Evolutionary conservation across 164 flowering plant species (phyloP).

Genomic region (Saururus chinensis): DNA sequence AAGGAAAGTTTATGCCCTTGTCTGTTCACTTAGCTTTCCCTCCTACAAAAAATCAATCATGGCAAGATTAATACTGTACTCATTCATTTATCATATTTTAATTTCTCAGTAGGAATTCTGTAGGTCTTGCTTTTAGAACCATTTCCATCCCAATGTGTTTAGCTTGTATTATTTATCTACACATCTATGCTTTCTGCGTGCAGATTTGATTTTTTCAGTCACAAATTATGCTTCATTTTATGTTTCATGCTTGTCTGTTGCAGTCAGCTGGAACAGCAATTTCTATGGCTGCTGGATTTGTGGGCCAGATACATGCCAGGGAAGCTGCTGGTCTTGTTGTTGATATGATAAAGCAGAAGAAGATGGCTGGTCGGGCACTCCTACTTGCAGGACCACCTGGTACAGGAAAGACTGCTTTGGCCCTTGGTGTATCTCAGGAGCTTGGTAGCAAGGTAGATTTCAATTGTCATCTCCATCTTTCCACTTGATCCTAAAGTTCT

Average conservation of each 20-base stretch:
- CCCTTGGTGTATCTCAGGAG: slow-evolving; percentile 90
- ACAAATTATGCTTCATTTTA: neutral
- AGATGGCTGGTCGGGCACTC: slow-evolving; percentile 98
- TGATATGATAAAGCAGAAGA: slow-evolving; percentile 88
- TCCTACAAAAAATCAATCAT: too few species aligned
- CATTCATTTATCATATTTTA: too few species aligned
- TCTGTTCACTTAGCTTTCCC: too few species aligned
- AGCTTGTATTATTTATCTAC: too few species aligned
- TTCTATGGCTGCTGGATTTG: slow-evolving; percentile 84
- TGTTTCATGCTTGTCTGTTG: neutral
- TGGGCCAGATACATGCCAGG: slow-evolving; percentile 81
- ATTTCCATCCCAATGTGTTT: too few species aligned
- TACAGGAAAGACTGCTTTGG: slow-evolving; percentile 96
- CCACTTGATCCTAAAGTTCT: neutral
- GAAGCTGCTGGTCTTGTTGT: slow-evolving; percentile 95
- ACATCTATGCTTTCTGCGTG: neutral
- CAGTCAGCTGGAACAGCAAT: slow-evolving; percentile 71
- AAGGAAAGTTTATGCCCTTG: too few species aligned
- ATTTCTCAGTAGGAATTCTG: too few species aligned
- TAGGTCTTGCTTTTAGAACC: too few species aligned
- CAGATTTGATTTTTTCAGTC: neutral
- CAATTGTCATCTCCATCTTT: neutral
- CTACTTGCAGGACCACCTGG: slow-evolving; percentile 97
- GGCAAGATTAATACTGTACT: too few species aligned
- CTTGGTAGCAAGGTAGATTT: slow-evolving; percentile 91